Evolutionary conservation across 768 basidiomycete species (phyloP).

Genomic region (Kwoniella heveanensis): DNA sequence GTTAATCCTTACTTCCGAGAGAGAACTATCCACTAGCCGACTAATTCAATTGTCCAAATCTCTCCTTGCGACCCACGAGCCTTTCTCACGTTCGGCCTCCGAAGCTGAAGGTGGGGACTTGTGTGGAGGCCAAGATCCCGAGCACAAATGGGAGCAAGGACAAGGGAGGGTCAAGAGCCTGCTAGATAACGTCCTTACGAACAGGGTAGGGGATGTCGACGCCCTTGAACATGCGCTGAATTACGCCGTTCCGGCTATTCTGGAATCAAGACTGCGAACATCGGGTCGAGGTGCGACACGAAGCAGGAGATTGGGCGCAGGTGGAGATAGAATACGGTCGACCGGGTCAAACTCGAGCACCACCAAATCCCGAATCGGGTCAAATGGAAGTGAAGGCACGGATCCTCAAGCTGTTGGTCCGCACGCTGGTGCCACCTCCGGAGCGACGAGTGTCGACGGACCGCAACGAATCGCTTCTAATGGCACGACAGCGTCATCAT

Average conservation of each 20-base stretch:
- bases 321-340: conserved; percentile 1
- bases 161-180: conserved; percentile 12
- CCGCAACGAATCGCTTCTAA: background rate
- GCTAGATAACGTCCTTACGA: conserved; percentile 62
- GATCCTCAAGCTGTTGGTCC: too few species aligned
- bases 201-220: conserved; percentile 49
- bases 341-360: background rate
- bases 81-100: too few species aligned
- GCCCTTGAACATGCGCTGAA: conserved; percentile 56
- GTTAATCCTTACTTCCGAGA: conserved; percentile 50
- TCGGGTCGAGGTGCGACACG: too few species aligned
- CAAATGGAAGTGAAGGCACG: background rate
- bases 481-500: background rate
- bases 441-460: background rate
- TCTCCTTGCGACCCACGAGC: conserved; percentile 24
- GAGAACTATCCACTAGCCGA: conserved; percentile 48
- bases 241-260: conserved; percentile 54
- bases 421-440: too few species aligned
- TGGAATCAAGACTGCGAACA: conserved; percentile 34
- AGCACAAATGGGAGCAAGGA: background rate
- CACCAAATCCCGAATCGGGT: conserved; percentile 56
- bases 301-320: too few species aligned
- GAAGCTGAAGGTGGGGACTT: too few species aligned
- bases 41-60: conserved; percentile 44
- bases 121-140: too few species aligned